Base-by-base conservation (phyloP, 495 filamentous ascomycete species). In the Pyrenula massariospora region DNA sequence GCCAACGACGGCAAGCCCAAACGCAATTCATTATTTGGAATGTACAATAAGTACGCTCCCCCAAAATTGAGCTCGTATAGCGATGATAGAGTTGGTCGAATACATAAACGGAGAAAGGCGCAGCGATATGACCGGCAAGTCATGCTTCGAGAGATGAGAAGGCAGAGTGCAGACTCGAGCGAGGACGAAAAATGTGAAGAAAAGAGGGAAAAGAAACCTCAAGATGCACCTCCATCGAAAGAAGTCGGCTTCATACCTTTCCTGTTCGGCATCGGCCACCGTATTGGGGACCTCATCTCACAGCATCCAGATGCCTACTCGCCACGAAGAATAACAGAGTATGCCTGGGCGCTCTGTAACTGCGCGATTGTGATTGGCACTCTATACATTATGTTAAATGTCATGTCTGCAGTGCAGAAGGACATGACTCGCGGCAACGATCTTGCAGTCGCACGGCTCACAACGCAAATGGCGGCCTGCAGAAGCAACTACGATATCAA, bases 271-370 rank as follows among this genome's bases (percentile, higher is more conserved):
- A 21, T 52, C 50, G 22, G n/a, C 50, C 19, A 52, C n/a, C n/a
- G 50, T 19, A 21, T 52, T 15, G 31, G 31, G 8, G 31, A 42
- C 31, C 31, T 42, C 15, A 42, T 42, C 31, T 3, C 79, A 84
- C 55, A 87, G 95, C 54, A 73, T 52, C 50, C 50, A 52, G 22
- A 52, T 20, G 50, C 50, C n/a, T 24, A 20, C 50, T 52, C 50
- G 50, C 50, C 22, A 5, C 50, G 31, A 42, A 42, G 31, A 42
- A 42, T 96, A 21, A 90, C 89, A 24, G 86, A 81, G 68, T 98
- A 91, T 79, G 72, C 89, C 12, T 88, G 92, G 59, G 75, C 96
- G 48, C 67, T 79, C 10, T 83, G 95, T 63, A 96, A 96, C 64
- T 58, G 88, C 58, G 76, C 86, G 58, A 72, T 95, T 2, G 78